phyloP scores from a whole-genome alignment of 2,329 filamentous ascomycete species.

The Cytospora mali region DNA sequence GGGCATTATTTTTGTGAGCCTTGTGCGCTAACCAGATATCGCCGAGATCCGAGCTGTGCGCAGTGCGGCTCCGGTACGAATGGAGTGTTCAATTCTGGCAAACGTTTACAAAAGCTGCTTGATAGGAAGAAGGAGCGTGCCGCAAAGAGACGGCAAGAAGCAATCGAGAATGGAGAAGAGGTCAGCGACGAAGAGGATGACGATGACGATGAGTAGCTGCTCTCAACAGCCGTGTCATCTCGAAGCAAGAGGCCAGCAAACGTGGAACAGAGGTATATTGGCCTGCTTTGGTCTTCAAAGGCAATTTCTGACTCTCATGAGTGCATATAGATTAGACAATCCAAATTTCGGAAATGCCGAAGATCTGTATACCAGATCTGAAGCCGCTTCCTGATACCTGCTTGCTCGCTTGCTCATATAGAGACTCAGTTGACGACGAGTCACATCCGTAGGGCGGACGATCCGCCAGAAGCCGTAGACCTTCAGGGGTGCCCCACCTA shows the following conservation, averaged over 20 bases:
- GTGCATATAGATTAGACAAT: not conserved
- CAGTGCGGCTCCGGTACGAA: slow-evolving; percentile 83
- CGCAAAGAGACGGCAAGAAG: slow-evolving; percentile 58
- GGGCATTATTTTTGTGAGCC: slow-evolving; percentile 95
- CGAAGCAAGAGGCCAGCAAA: not conserved
- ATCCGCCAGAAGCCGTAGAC: not conserved
- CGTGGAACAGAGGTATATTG: not conserved
- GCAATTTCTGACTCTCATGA: not conserved
- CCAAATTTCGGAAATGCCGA: not conserved
- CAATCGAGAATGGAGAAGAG: slow-evolving; percentile 54
- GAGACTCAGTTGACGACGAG: not conserved
- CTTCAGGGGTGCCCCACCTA: not conserved
- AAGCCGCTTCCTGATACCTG: not conserved
- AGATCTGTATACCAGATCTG: not conserved
- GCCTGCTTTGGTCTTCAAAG: not conserved
- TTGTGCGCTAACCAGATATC: slow-evolving; percentile 84
- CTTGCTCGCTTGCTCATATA: not conserved
- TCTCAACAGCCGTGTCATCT: not conserved
- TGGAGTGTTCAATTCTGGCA: slow-evolving; percentile 88
- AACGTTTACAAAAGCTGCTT: slow-evolving; percentile 77
- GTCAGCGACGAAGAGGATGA: slow-evolving; percentile 49
- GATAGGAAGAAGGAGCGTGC: slow-evolving; percentile 70
- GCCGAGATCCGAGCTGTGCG: slow-evolving; percentile 83
- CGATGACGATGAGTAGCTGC: slow-evolving; percentile 17
- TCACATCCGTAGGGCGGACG: not conserved